Base-by-base conservation (phyloP, 108 stramenopile genomes). In the Phaeodactylum tricornutum region DNA sequence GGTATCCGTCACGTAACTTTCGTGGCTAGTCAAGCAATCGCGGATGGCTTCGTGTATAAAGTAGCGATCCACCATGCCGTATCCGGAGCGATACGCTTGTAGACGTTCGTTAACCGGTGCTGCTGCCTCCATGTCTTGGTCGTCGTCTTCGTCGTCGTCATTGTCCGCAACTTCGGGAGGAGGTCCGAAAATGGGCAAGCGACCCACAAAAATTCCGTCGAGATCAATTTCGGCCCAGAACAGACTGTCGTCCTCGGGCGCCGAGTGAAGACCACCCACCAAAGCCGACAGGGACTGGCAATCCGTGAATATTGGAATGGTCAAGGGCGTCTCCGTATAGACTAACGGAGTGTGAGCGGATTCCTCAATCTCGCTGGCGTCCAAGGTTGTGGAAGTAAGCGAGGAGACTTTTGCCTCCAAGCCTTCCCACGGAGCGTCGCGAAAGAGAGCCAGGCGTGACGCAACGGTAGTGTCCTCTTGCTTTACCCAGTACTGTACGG, bases 121-220 rank as follows among this genome's bases (percentile, higher is more conserved):
- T 0, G 19, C 54, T 1, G 60, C 71, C 4, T 66, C 77, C 22
- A 60, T 61, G 0, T 61, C 78, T 1, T 68, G 74, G 14, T 72
- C 75, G 1, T 83, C 81, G 14, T 74, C 74, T 7, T 71, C 72
- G 1, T 75, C 74, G 1, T 77, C 68, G 3, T 77, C 82, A 19
- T 69, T 71, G 15, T 66, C 72, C 2, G 59, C 59, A 16, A 14
- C 49, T 30, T 35, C 47, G 1, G 69, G 64, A 11, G 78, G 73
- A 0, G 74, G 66, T 23, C 81, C 87, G 60, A 90, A 90, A 53
- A 90, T 83, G 5, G 83, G 78, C 30, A 90, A 72, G n/a, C 87
- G 66, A 17, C 87, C 87, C 59, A 81, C 82, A 12, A 90, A 55
- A 19, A 81, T 60, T 3, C 81, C 85, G 20, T 74, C 58, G 29